Base-by-base conservation (phyloP, 768 basidiomycete species). In the Kwoniella newhampshirensis region DNA sequence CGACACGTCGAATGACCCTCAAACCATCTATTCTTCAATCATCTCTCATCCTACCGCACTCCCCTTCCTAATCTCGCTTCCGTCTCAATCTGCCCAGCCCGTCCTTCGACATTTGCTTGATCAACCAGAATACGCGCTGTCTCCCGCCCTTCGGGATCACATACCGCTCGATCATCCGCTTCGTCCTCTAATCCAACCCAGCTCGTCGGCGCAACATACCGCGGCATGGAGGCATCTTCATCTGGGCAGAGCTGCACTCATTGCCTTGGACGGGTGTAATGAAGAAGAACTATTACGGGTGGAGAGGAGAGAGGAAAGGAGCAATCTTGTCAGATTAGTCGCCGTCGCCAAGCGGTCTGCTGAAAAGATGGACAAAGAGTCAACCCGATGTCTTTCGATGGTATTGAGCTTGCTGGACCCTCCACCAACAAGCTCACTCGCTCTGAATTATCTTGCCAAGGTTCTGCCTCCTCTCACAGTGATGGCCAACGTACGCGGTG, bases 161-260 rank as follows among this genome's bases (percentile, higher is more conserved):
- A 41, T 70, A 4, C 62, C 59, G 2, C 15, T 42, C 1, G 32
- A 50, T 2, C 64, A 70, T 45, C 68, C 56, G 2, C 50, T 66
- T 1, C 9, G 49, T 11, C 28, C 27, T 1, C 25, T 70, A 0
- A 20, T 46, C 4, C 35, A 52, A 15, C 27, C 45, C 18, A 40
- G 40, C 3, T n/a, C 5, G 0, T 26, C 27, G 17, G 42, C 23
- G 15, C 12, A 20, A 20, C 59, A 62, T 8, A 12, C 17, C 13
- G 25, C 15, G 4, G 68, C 68, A 30, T 64, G 64, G 68, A 37
- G 43, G 26, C 49, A 51, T 20, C 45, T 70, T 1, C 28, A 59
- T 28, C 28, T 54, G 9, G 64, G 57, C 17, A 21, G 46, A 28
- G 54, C 43, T 8, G 25, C 63, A 0, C 37, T 70, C 0, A 17